phyloP scores from a whole-genome alignment of 116 monocot genomes.

The Iris pallida region DNA sequence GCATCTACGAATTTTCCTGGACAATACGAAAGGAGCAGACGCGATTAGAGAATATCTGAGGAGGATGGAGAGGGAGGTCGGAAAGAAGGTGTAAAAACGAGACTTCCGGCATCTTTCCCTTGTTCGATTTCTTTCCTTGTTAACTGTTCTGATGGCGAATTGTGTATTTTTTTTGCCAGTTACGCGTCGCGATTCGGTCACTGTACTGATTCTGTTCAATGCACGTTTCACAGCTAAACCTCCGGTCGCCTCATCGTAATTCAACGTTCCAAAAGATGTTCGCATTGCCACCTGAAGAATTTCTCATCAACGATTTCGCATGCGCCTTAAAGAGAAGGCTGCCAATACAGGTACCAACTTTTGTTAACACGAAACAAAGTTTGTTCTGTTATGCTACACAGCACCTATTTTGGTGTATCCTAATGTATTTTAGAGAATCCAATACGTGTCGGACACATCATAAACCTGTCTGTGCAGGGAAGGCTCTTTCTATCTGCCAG shows the following conservation, averaged over 20 bases:
- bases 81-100: slow-evolving; percentile 66
- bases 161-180: no score
- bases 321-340: slow-evolving; percentile 65
- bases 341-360: slow-evolving; percentile 48
- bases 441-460: no score
- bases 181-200: no score
- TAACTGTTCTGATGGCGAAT: no score
- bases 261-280: slow-evolving; percentile 67
- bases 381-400: no score
- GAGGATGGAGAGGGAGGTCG: slow-evolving; percentile 86
- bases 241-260: slow-evolving; percentile 57
- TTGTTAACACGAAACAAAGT: background rate
- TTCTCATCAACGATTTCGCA: slow-evolving; percentile 61
- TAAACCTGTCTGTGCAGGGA: slow-evolving; percentile 52
- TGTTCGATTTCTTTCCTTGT: no score
- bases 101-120: no score
- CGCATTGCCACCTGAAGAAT: slow-evolving; percentile 65
- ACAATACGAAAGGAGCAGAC: slow-evolving; percentile 50
- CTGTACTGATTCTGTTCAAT: background rate
- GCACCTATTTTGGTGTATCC: no score
- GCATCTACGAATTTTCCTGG: slow-evolving; percentile 63
- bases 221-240: slow-evolving; percentile 30
- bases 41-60: slow-evolving; percentile 46
- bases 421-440: no score
- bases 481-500: slow-evolving; percentile 63